Conservation (phyloP, 306 rosid genomes). For the Malus sylvestris region DNA sequence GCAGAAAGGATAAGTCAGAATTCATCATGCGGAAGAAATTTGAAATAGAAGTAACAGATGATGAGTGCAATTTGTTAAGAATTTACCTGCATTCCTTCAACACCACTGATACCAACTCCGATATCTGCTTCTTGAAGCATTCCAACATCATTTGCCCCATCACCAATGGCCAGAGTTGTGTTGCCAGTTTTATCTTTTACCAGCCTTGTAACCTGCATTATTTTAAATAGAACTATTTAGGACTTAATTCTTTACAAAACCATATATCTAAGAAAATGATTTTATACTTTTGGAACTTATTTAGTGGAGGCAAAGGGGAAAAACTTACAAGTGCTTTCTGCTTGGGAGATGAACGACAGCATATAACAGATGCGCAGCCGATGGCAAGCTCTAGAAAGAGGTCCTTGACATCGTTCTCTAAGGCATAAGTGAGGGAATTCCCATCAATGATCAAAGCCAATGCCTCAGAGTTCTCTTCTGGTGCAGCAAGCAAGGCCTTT, state of each 20-base stretch:
- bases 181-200: conserved; percentile 65
- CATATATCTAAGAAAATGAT: background rate
- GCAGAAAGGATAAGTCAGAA: conserved; percentile 9
- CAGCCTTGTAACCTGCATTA: conserved; percentile 65
- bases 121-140: conserved; percentile 99
- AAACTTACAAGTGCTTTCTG: conserved; percentile 87
- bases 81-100: conserved; percentile 98
- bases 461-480: conserved; percentile 44
- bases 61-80: conserved; percentile 3
- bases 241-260: background rate
- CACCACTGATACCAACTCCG: conserved; percentile 94
- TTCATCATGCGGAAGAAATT: background rate
- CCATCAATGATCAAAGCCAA: conserved; percentile 96
- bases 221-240: background rate
- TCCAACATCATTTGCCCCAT: conserved; percentile 98
- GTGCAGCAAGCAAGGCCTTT: conserved; percentile 30
- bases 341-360: conserved; percentile 98
- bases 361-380: conserved; percentile 94
- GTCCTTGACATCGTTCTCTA: conserved; percentile 77
- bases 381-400: conserved; percentile 76
- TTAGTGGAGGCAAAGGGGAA: background rate
- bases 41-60: background rate
- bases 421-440: conserved; percentile 78
- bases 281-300: background rate
- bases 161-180: conserved; percentile 94